Evolutionary conservation across 768 basidiomycete species (phyloP).

Genomic region (Mycena latifolia): DNA sequence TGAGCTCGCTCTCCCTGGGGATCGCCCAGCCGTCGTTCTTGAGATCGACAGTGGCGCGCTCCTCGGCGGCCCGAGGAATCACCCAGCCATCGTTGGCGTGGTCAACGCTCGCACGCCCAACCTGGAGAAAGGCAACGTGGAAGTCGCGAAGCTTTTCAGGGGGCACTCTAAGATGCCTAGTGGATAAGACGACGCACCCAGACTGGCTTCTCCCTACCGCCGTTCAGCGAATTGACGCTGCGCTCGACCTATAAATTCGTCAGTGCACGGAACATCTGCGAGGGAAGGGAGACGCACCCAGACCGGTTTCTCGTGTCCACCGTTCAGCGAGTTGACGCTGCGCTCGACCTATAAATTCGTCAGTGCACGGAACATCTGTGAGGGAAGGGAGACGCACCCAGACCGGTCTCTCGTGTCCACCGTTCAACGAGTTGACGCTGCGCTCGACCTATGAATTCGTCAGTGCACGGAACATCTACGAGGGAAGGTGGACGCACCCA

Average conservation of each 20-base stretch:
- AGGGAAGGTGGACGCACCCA: background rate
- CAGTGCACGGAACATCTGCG: too few relatives aligned
- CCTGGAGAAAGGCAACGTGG: too few relatives aligned
- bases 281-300: too few relatives aligned
- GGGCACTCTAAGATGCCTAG: too few relatives aligned
- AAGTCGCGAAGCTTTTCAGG: too few relatives aligned
- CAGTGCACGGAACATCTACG: too few relatives aligned
- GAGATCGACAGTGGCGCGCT: too few relatives aligned
- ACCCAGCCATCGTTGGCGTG: background rate
- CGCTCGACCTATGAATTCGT: background rate
- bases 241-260: background rate
- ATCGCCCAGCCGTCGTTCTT: too few relatives aligned
- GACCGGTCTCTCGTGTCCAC: background rate
- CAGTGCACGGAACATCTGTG: background rate
- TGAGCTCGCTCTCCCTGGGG: too few relatives aligned
- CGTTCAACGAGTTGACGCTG: constrained; percentile 7
- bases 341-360: background rate
- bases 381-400: background rate
- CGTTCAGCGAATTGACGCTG: constrained; percentile 8
- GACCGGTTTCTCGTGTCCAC: too few relatives aligned
- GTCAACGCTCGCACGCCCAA: background rate
- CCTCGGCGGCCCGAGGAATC: background rate
- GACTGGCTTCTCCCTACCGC: background rate
- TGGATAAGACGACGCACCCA: background rate
- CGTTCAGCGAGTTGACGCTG: too few relatives aligned